Percentiles rank a stretch among this genome's conserved stretches.
Conservation (phyloP, 768 basidiomycete species). For the Mycena pura region DNA sequence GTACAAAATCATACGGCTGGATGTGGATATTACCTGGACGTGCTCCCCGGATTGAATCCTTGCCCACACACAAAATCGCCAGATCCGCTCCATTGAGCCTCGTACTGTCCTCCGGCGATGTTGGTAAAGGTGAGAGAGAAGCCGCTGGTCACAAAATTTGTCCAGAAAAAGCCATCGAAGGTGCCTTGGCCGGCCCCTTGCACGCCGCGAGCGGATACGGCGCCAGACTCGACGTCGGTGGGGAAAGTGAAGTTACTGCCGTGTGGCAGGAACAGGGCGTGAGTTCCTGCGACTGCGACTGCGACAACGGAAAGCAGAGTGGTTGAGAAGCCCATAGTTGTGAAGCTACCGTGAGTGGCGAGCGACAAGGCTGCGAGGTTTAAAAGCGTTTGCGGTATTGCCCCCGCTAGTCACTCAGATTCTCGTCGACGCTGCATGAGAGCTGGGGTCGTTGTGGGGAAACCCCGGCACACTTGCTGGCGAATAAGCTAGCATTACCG, state of each 20-base stretch:
- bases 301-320: constrained; percentile 15
- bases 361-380: background rate
- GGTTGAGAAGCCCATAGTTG: constrained; percentile 11
- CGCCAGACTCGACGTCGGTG: background rate
- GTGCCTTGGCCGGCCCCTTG: constrained; percentile 16
- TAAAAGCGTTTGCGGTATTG: background rate
- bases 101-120: constrained; percentile 21
- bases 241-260: background rate
- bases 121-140: constrained; percentile 17
- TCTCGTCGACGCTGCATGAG: background rate
- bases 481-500: background rate
- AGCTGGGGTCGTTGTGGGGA: constrained; percentile 2
- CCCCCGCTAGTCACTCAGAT: background rate
- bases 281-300: background rate
- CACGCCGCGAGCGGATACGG: constrained; percentile 16
- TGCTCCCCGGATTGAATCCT: constrained; percentile 20
- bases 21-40: background rate
- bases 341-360: background rate
- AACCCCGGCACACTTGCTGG: constrained; percentile 1
- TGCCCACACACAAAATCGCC: constrained; percentile 27
- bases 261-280: constrained; percentile 11
- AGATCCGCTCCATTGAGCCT: constrained; percentile 17
- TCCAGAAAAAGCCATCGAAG: constrained; percentile 22
- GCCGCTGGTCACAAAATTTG: constrained; percentile 5
- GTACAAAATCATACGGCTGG: background rate